Base-by-base conservation (phyloP, 257 asterid species). In the Gentiana macrophylla region DNA sequence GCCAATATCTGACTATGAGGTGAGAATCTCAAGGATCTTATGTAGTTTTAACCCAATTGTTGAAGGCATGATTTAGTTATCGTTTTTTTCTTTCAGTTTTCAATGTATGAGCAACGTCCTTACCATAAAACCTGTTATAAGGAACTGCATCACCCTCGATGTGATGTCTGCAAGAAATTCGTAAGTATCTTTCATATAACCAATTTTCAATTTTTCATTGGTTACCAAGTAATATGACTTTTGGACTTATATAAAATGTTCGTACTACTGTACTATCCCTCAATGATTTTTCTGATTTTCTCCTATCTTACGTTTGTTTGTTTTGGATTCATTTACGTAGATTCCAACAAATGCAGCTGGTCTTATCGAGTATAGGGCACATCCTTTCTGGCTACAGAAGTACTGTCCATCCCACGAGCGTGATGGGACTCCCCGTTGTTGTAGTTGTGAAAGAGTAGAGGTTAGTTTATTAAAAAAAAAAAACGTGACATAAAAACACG, bases 391-490 rank as follows among this genome's bases (percentile, higher is more conserved):
- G 99, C 85, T 69, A 61, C n/a, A n/a, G n/a, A n/a, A n/a, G n/a
- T 92, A 92, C 70, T 92, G 99, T 67, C 99, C 97, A 8, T 64
- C 86, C 49, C 99, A 92, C 47, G 99, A 88, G 73, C 71, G 68
- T 57, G 99, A 92, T 66, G 94, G 95, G 56, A 92, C 99, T 32
- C 99, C 94, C 57, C 93, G 99, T 33, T 88, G 99, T 58, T 89
- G 97, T 84, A 89, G 97, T 77, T 89, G 97, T 35, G 95, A 89
- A 70, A 78, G 92, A 75, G 86, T 89, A 95, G 97, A 89, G 94
- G 97, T 86, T 24, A 62, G 81, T 56, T 38, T 51, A 9, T 13
- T 52, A 33, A 53, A 15, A n/a, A 24, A 50, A 56, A 43, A 43
- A n/a, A n/a, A n/a, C 52, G 41, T 52, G 6, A 46, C 36, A 12